Percentiles rank a stretch among this genome's conserved stretches.
Evolutionary conservation across 257 asterid species (phyloP).

Genomic region (Lycium barbarum): DNA sequence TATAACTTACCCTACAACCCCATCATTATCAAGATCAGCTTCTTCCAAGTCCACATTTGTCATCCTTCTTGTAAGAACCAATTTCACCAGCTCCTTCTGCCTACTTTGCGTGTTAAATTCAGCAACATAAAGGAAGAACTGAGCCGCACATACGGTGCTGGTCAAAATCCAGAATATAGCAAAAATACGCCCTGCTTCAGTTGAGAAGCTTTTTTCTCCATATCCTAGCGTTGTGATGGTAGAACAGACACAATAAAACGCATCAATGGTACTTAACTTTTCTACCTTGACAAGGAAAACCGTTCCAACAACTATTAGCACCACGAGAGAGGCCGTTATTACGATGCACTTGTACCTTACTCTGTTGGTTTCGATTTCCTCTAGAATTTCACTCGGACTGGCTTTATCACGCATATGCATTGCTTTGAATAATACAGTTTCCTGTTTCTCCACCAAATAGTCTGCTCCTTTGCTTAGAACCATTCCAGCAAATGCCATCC

Average conservation of each 20-base stretch:
- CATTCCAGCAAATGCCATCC: slow-evolving; percentile 75
- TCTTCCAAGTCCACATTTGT: slow-evolving; percentile 79
- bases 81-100: slow-evolving; percentile 61
- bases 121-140: slow-evolving; percentile 67
- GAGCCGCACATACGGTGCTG: slow-evolving; percentile 78
- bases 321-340: slow-evolving; percentile 43
- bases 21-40: slow-evolving; percentile 80
- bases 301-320: slow-evolving; percentile 61
- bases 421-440: slow-evolving; percentile 65
- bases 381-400: slow-evolving; percentile 49
- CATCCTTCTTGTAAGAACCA: slow-evolving; percentile 64
- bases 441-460: slow-evolving; percentile 82
- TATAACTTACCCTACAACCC: slow-evolving; percentile 63
- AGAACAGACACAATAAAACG: slow-evolving; percentile 83
- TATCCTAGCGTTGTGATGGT: slow-evolving; percentile 90
- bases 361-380: slow-evolving; percentile 68
- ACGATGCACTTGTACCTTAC: slow-evolving; percentile 61
- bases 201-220: slow-evolving; percentile 92
- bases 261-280: slow-evolving; percentile 65
- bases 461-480: slow-evolving; percentile 84
- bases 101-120: slow-evolving; percentile 78
- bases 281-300: slow-evolving; percentile 61
- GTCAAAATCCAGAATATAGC: slow-evolving; percentile 86
- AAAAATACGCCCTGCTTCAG: slow-evolving; percentile 78
- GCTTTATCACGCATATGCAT: slow-evolving; percentile 50